Evolutionary conservation across 805 yeast species (phyloP).

Genomic region (Candida fluviatilis): DNA sequence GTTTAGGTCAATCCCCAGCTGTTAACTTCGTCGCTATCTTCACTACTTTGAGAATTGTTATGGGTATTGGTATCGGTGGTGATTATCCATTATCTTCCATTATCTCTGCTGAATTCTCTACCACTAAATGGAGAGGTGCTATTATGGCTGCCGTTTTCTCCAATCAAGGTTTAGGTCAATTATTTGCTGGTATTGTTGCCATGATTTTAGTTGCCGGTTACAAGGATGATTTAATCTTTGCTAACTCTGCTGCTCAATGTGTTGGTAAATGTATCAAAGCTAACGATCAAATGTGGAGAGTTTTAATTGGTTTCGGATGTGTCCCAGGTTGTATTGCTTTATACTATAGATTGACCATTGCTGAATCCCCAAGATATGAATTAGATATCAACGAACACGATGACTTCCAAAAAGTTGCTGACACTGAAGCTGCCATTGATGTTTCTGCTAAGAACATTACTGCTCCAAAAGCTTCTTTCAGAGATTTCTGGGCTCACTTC

Average conservation of each 20-base stretch:
- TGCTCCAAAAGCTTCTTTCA: conserved; percentile 79
- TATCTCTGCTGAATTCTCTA: conserved; percentile 86
- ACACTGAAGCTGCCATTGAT: conserved; percentile 42
- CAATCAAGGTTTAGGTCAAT: conserved; percentile 96
- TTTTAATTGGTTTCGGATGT: conserved; percentile 82
- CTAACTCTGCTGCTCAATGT: conserved; percentile 57
- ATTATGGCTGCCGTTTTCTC: conserved; percentile 96
- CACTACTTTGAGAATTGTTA: conserved; percentile 73
- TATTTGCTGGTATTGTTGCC: conserved; percentile 81
- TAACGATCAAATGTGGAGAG: conserved; percentile 93
- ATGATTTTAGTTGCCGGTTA: conserved; percentile 72
- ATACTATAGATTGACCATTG: conserved; percentile 89
- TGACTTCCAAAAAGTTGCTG: conserved; percentile 51
- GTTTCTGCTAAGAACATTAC: conserved; percentile 32
- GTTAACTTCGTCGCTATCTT: conserved; percentile 70
- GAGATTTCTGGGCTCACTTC: conserved; percentile 71
- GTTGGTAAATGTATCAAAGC: conserved; percentile 66
- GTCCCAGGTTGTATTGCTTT: conserved; percentile 83
- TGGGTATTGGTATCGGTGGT: conserved; percentile 98
- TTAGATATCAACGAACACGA: conserved; percentile 66
- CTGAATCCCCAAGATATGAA: conserved; percentile 91
- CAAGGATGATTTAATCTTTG: conserved; percentile 52
- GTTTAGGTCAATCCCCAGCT: conserved; percentile 67
- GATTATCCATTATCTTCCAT: conserved; percentile 94
- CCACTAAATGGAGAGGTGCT: conserved; percentile 98